Conservation (phyloP, 2,329 filamentous ascomycete genomes). For the Cordyceps fumosorosea region DNA sequence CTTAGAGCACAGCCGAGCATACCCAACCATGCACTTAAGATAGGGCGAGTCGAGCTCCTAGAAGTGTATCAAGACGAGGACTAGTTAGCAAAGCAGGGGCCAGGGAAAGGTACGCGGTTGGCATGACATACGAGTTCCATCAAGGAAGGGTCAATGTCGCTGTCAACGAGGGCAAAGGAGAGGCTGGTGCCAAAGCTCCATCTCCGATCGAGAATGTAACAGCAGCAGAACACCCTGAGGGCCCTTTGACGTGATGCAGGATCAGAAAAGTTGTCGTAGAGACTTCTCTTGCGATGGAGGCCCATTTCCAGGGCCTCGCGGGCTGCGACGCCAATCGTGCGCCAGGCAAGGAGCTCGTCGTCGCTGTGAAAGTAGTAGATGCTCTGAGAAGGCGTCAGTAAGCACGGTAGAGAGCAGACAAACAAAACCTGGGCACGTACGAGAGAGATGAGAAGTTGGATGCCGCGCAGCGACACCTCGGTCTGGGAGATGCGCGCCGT, state of each 20-base stretch:
- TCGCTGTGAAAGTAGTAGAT: constrained; percentile 40
- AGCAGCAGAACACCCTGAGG: constrained; percentile 41
- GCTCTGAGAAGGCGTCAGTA: constrained; percentile 21
- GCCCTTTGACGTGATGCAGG: constrained; percentile 25
- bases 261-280: constrained; percentile 32
- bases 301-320: constrained; percentile 42
- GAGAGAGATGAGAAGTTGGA: constrained; percentile 27
- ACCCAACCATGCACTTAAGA: constrained; percentile 41
- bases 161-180: constrained; percentile 41
- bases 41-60: constrained; percentile 29
- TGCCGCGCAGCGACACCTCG: constrained; percentile 27
- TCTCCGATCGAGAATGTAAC: constrained; percentile 44
- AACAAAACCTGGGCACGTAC: constrained; percentile 11
- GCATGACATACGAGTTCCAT: constrained; percentile 32
- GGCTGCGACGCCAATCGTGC: constrained; percentile 39
- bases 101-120: not conserved
- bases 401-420: not conserved
- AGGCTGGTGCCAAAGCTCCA: constrained; percentile 47
- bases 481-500: constrained; percentile 23
- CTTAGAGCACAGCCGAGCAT: constrained; percentile 38
- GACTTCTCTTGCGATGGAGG: constrained; percentile 38
- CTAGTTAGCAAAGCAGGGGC: not conserved
- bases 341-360: constrained; percentile 43
- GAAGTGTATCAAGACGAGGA: not conserved
- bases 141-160: constrained; percentile 42